Conservation (phyloP, 2,329 filamentous ascomycete species). For the Dactylellina haptotyla region DNA sequence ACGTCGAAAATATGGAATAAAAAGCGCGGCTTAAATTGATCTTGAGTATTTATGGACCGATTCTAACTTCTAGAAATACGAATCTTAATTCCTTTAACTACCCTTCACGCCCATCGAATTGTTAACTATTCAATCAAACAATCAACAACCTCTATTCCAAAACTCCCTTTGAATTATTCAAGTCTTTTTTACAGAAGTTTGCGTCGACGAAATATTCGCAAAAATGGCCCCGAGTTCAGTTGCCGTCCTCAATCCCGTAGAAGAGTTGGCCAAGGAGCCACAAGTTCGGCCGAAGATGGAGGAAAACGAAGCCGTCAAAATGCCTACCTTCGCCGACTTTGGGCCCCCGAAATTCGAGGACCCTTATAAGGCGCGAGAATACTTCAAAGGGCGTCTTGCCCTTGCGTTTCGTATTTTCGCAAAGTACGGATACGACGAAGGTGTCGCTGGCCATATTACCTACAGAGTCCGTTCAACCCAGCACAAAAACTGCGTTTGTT, state of each 20-base stretch:
- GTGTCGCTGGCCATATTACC: conserved; percentile 64
- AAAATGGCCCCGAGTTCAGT: conserved; percentile 25
- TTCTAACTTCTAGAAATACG: no score
- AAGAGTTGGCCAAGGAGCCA: background rate
- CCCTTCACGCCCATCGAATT: no score
- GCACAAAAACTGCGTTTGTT: background rate
- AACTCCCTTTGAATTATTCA: background rate
- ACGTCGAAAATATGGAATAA: conserved; percentile 1
- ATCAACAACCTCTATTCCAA: background rate
- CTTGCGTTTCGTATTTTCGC: conserved; percentile 70
- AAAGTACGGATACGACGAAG: conserved; percentile 69
- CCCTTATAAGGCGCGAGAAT: conserved; percentile 60
- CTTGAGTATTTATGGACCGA: background rate
- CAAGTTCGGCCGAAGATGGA: conserved; percentile 41
- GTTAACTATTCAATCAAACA: no score
- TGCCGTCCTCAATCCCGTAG: conserved; percentile 3
- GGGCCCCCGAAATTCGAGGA: conserved; percentile 47
- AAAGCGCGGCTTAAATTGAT: conserved; percentile 34
- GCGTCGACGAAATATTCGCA: background rate
- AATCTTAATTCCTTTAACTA: no score
- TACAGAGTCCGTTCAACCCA: conserved; percentile 30
- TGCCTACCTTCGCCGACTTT: conserved; percentile 35
- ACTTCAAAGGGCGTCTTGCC: conserved; percentile 68
- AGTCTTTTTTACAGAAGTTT: background rate
- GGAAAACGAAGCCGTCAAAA: conserved; percentile 38